These are phyloP conservation scores for Suillus hirtellus DNA, from an alignment of 768 basidiomycete species.

Conservation along the genomic window DNA sequence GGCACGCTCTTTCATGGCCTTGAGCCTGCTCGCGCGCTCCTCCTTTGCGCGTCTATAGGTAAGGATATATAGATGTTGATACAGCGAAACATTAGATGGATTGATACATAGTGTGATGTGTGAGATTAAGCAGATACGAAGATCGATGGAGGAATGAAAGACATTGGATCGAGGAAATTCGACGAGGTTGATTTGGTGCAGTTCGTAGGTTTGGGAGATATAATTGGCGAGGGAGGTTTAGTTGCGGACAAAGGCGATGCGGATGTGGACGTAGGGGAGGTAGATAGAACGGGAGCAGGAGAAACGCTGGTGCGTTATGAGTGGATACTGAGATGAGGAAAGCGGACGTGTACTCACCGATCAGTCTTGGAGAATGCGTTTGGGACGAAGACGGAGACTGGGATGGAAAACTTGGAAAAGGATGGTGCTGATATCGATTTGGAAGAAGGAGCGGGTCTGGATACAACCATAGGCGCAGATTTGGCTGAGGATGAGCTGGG, in stretches of 20 bases:
- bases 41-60: conserved; percentile 64
- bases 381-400: conserved; percentile 19
- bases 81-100: conserved; percentile 18
- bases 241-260: conserved; percentile 35
- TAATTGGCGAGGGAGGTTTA: conserved; percentile 23
- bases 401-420: conserved; percentile 15
- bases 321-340: conserved; percentile 45
- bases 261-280: conserved; percentile 20
- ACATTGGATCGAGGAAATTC: conserved; percentile 32
- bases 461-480: background rate
- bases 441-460: conserved; percentile 5
- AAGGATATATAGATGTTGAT: conserved; percentile 17
- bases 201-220: background rate
- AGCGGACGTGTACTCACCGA: conserved; percentile 53
- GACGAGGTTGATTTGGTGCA: background rate
- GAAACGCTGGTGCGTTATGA: conserved; percentile 65
- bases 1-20: conserved; percentile 30
- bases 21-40: conserved; percentile 62
- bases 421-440: conserved; percentile 9
- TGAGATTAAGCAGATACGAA: conserved; percentile 62
- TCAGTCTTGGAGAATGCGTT: conserved; percentile 52
- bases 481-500: conserved; percentile 18
- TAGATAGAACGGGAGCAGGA: conserved; percentile 19
- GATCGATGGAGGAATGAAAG: conserved; percentile 67
- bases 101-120: background rate